Evolutionary conservation across 2,329 filamentous ascomycete species (phyloP), one percentile per base, ranked within the genome.

Genomic region (Penicillium glabrum): DNA sequence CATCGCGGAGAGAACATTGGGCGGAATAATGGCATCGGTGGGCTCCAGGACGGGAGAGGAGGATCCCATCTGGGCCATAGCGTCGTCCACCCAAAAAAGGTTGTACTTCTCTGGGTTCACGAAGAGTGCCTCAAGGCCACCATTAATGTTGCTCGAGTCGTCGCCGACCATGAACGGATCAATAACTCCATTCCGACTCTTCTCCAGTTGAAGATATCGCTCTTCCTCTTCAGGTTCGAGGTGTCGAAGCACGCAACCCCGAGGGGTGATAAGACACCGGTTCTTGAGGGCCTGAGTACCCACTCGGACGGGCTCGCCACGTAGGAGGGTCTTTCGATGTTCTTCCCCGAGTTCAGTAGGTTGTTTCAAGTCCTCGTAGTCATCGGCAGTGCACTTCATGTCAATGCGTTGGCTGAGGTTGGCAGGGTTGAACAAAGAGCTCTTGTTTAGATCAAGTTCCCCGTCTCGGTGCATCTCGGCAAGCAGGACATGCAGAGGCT

Each of bases 181-280:
- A 11, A 67, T 61, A 21, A 66, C 57, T 24, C 64, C 63, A 6
- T 64, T 58, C 5, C 73, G 66, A 52, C 66, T 70, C 56, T 75
- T 76, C 60, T 80, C 77, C 7, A 81, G 66, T n/a, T 71, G 71
- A 1, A 81, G 68, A 43, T 79, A 77, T 23, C 72, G 72, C 19
- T 78, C 72, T 57, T 79, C 77, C 62, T 81, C 79, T n/a, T 78
- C 76, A 2, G 67, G 60, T 5, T 74, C 74, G 13, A 81, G 63
- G 60, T 80, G 77, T 44, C 74, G 73, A 24, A 80, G 66, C 4
- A 80, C 72, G 52, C 72, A 75, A 3, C 79, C 78, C 24, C 72
- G 70, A 13, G 79, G 78, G 11, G 75, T 80, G 51, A 80, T 75
- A 26, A 81, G 64, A 51, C 75, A 76, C 35, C 75, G 71, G 27